Evolutionary conservation across 1,284 basidiomycete genomes (phyloP), one percentile per base, ranked within the genome.

Genomic region (Leccinum pachyderme): DNA sequence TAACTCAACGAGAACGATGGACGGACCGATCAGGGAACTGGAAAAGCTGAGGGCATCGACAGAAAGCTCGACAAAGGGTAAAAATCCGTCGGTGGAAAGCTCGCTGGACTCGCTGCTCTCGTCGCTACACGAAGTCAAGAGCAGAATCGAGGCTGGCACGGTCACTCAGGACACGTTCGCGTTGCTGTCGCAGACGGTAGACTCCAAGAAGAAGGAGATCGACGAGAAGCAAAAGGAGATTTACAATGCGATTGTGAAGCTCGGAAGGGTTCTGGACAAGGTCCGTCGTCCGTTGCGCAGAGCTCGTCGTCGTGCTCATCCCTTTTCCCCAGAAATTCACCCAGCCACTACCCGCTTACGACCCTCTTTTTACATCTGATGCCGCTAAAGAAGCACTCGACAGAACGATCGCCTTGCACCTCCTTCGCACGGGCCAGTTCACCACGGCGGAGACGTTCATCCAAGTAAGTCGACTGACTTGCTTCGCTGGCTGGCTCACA

Each of bases 141-240:
- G 79, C 52, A 75, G 77, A 18, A 72, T 87, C 53, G 69, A 81
- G 49, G 72, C 77, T 0, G 83, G 83, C n/a, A 74, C 77, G 28
- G 75, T 79, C 31, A 76, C 82, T 3, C 77, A 81, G 52, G 79
- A 79, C 7, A 79, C 81, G 35, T 75, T 89, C 24, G 72, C 70
- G 25, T 70, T 79, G 9, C 72, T 94, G 24, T 75, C 80, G 24
- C 81, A 81, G 66, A 76, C 77, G 2, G 77, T 91, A 2, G 87
- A 90, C 43, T 70, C 76, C 2, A 83, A 77, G 67, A 93, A 90
- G 83, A 93, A 87, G 71, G 91, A 93, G 54, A 77, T 94, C 0
- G 92, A 94, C 59, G 90, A 93, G 47, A 81, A 86, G 2, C 85
- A 95, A 76, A 96, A 95, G 72, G 92, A 93, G 62, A 81, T 93